phyloP scores from a whole-genome alignment of 108 stramenopile species.

The Pseudonitzschia multistriata region DNA sequence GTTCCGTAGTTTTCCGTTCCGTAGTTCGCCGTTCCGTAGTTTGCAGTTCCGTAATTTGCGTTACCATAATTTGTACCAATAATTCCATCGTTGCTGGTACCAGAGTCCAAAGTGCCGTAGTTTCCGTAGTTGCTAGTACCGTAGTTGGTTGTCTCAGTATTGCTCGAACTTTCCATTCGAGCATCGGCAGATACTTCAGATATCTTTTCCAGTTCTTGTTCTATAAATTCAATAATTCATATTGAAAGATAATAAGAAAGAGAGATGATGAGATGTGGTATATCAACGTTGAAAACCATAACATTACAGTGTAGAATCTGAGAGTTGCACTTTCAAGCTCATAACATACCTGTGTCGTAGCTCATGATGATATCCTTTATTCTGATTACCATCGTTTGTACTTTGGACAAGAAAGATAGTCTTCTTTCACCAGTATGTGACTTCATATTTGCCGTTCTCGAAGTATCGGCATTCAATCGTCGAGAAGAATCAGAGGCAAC shows the following conservation, averaged over 20 bases:
- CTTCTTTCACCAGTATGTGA: neutral
- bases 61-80: neutral
- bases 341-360: neutral
- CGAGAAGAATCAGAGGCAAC: neutral
- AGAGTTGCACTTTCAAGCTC: neutral
- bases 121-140: slow-evolving; percentile 12
- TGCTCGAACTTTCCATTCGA: neutral
- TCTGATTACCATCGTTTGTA: neutral
- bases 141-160: neutral
- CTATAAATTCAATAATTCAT: neutral
- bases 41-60: neutral
- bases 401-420: neutral
- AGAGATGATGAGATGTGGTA: neutral
- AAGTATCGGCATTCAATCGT: neutral
- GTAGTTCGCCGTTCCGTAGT: neutral
- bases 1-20: neutral
- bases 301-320: neutral
- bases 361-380: neutral
- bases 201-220: neutral
- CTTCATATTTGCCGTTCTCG: neutral
- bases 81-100: neutral
- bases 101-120: neutral
- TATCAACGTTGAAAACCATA: neutral
- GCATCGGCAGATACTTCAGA: too few relatives aligned
- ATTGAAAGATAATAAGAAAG: neutral